phyloP scores from a whole-genome alignment of 257 asterid species.

The Eucommia ulmoides region DNA sequence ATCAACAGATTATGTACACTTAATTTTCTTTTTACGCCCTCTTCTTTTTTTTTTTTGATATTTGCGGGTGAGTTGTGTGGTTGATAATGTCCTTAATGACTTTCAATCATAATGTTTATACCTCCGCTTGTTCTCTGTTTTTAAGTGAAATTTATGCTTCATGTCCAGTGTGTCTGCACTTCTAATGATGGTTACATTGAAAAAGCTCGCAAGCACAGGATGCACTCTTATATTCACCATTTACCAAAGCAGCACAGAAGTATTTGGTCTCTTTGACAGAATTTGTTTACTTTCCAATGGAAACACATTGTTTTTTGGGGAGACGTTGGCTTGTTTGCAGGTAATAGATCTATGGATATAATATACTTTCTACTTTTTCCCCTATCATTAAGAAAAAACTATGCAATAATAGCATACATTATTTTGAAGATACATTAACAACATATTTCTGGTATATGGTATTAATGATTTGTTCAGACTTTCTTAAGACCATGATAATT shows the following conservation, averaged over 20 bases:
- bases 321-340: constrained; percentile 98
- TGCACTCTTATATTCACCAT: constrained; percentile 93
- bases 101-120: no score
- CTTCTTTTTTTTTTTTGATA: background rate
- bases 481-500: no score
- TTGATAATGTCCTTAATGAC: background rate
- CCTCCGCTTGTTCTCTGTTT: no score
- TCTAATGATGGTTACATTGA: constrained; percentile 95
- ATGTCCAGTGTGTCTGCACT: constrained; percentile 83
- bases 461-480: no score
- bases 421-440: no score
- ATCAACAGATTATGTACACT: no score
- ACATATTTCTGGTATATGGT: no score
- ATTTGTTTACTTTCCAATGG: constrained; percentile 98
- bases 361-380: no score
- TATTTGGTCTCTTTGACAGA: constrained; percentile 95
- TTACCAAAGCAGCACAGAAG: constrained; percentile 97
- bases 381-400: no score
- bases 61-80: background rate
- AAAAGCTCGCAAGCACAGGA: constrained; percentile 96
- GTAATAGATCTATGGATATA: constrained; percentile 27
- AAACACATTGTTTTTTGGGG: constrained; percentile 95
- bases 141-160: background rate
- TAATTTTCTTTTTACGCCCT: background rate
- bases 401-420: no score